Evolutionary conservation across 768 basidiomycete species (phyloP).

Genomic region (Termitomyces sp.): DNA sequence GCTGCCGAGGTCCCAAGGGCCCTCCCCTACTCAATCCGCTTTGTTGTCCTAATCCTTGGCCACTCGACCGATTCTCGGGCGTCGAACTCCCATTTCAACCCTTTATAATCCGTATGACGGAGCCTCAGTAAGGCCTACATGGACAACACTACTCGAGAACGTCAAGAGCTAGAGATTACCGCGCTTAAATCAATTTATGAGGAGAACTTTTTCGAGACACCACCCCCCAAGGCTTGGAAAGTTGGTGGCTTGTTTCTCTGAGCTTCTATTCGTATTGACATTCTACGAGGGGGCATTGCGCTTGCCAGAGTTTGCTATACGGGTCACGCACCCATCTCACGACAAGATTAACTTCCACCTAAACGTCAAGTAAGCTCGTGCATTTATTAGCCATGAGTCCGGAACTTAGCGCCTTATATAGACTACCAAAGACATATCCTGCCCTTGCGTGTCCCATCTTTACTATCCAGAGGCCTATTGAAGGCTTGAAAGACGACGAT

Average conservation of each 20-base stretch:
- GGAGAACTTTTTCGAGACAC: slow-evolving; percentile 71
- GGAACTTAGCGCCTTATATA: slow-evolving; percentile 24
- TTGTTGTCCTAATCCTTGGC: slow-evolving; percentile 26
- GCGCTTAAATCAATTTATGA: slow-evolving; percentile 80
- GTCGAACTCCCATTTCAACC: slow-evolving; percentile 21
- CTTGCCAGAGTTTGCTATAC: slow-evolving; percentile 75
- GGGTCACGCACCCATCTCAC: slow-evolving; percentile 63
- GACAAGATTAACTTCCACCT: slow-evolving; percentile 64
- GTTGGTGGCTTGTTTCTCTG: slow-evolving; percentile 33
- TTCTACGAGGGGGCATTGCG: slow-evolving; percentile 56
- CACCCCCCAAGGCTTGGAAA: slow-evolving; percentile 84
- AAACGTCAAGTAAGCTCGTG: slow-evolving; percentile 59
- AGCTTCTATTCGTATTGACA: slow-evolving; percentile 9
- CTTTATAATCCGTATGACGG: slow-evolving; percentile 20
- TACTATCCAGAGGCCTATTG: slow-evolving; percentile 61
- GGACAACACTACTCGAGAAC: slow-evolving; percentile 68
- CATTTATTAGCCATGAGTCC: background rate
- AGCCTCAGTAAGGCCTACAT: slow-evolving; percentile 38
- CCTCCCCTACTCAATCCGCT: slow-evolving; percentile 60
- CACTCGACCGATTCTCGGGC: slow-evolving; percentile 17
- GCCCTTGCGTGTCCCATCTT: slow-evolving; percentile 66
- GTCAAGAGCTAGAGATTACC: slow-evolving; percentile 67
- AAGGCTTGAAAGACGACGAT: slow-evolving; percentile 58
- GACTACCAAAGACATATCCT: slow-evolving; percentile 86
- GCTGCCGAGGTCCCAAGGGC: slow-evolving; percentile 67